Base-by-base conservation (phyloP, 352 stramenopile genomes). In the Halophytophthora batemanensis region DNA sequence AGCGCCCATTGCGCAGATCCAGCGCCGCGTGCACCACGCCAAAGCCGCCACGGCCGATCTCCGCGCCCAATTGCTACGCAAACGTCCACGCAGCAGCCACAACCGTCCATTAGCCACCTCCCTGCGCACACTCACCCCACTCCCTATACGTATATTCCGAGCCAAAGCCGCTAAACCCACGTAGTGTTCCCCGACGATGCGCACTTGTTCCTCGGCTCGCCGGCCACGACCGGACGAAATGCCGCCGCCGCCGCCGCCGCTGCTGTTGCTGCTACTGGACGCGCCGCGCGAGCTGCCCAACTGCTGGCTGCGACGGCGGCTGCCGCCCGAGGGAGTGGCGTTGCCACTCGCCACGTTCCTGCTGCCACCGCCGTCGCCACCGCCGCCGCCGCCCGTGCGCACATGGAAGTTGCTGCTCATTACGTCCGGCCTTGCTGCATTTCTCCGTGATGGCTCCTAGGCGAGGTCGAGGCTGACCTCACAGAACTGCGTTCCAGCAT, bases 31-130 rank as follows among this genome's bases (percentile, higher is more conserved):
- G 97, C 29, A 98, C 91, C 18, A 90, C 67, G 15, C 87, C 89
- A 55, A 97, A 98, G 39, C 90, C 92, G 14, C 92, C 92, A 11
- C 86, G 85, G 0, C 92, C 92, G 41, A 98, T 96, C 62, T 97
- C 86, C 3, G 80, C 72, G 2, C 91, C 91, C 6, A 97, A 60
- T 91, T 96, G 88, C 79, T 97, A 70, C 28, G 22, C 31, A 42
- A 18, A 37, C 10, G 17, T 39, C 50, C 61, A 49, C 31, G 48
- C 41, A 52, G 29, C 2, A 52, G 53, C 10, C 41, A 14, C 18
- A 35, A 7, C 15, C 13, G 2, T 23, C 41, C 28, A 5, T 29
- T n/a, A n/a, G 31, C 6, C 25, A 22, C 35, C 31, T 10, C 25
- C 25, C 25, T 8, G 4, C 25, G 25, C 12, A 29, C n/a, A 45